Conservation (phyloP, 2,329 filamentous ascomycete species). For the Intubia oerlemansii region DNA sequence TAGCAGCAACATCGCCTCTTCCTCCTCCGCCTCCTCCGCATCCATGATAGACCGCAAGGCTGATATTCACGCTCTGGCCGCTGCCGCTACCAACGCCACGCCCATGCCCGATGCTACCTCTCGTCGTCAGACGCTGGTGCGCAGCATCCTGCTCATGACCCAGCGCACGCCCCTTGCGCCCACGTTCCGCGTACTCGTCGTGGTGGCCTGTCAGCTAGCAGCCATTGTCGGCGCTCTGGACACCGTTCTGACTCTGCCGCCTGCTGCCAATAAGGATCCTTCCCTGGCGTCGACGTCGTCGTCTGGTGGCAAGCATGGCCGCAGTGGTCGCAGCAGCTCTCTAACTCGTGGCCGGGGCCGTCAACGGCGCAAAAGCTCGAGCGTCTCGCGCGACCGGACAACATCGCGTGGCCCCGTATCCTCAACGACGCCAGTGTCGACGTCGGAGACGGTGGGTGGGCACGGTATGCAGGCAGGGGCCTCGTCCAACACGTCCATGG, state of each 20-base stretch:
- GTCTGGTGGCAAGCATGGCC: not conserved
- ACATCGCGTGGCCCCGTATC: not conserved
- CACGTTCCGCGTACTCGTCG: constrained; percentile 5
- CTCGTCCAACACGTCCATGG: too few species aligned
- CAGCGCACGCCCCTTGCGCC: constrained; percentile 3
- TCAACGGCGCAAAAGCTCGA: constrained; percentile 1
- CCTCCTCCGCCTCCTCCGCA: too few species aligned
- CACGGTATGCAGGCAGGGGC: not conserved
- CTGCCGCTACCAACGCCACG: not conserved
- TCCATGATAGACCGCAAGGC: too few species aligned
- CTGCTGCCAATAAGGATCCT: not conserved
- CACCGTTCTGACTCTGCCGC: not conserved
- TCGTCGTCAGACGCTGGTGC: constrained; percentile 3
- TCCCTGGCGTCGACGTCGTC: not conserved
- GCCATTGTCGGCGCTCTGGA: constrained; percentile 6
- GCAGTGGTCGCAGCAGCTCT: not conserved
- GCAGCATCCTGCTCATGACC: constrained; percentile 2
- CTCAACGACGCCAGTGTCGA: not conserved
- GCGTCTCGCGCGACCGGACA: constrained; percentile 1
- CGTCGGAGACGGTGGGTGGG: not conserved
- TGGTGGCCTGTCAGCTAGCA: constrained; percentile 5
- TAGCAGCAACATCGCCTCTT: too few species aligned
- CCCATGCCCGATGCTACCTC: not conserved
- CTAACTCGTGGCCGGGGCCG: constrained; percentile 1
- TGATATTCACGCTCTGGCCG: not conserved